Conservation (phyloP, 2,329 filamentous ascomycete genomes). For the Aphanoascus verrucosus region DNA sequence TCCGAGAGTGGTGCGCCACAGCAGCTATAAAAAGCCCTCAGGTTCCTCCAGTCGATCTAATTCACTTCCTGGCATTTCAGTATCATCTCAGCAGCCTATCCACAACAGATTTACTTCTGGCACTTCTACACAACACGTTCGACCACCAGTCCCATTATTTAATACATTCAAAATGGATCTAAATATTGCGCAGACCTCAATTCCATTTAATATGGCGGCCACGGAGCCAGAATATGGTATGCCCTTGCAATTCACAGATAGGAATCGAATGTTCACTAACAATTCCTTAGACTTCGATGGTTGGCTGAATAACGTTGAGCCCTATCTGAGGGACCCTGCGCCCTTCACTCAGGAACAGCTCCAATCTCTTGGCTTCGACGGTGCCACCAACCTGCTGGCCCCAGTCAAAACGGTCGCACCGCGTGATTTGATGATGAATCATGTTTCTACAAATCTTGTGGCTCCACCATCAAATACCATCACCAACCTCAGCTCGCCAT, state of each 20-base stretch:
- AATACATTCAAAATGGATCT: slow-evolving; percentile 22
- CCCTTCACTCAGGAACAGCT: slow-evolving; percentile 23
- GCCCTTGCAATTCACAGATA: slow-evolving; percentile 34
- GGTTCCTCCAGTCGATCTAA: slow-evolving; percentile 31
- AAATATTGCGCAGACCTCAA: too few species aligned
- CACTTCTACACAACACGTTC: slow-evolving; percentile 27
- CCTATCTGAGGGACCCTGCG: slow-evolving; percentile 18
- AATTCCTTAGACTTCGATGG: slow-evolving; percentile 20
- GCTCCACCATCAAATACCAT: slow-evolving; percentile 72
- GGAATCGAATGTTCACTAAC: slow-evolving; percentile 7
- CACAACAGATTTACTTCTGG: slow-evolving; percentile 33
- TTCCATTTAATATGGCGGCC: too few species aligned
- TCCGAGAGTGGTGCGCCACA: slow-evolving; percentile 32
- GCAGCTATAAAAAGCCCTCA: slow-evolving; percentile 30
- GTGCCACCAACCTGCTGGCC: slow-evolving; percentile 37
- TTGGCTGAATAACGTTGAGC: slow-evolving; percentile 23
- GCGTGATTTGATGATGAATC: slow-evolving; percentile 59
- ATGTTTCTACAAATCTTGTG: too few species aligned
- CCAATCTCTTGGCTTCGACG: slow-evolving; percentile 28
- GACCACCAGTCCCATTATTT: slow-evolving; percentile 34
- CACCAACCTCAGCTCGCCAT: slow-evolving; percentile 75
- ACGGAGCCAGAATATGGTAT: too few species aligned
- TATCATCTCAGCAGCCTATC: slow-evolving; percentile 20
- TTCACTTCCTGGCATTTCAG: slow-evolving; percentile 24
- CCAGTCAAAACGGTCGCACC: slow-evolving; percentile 61